phyloP scores from a whole-genome alignment of 352 stramenopile genomes.

The Globisporangium ultimum region DNA sequence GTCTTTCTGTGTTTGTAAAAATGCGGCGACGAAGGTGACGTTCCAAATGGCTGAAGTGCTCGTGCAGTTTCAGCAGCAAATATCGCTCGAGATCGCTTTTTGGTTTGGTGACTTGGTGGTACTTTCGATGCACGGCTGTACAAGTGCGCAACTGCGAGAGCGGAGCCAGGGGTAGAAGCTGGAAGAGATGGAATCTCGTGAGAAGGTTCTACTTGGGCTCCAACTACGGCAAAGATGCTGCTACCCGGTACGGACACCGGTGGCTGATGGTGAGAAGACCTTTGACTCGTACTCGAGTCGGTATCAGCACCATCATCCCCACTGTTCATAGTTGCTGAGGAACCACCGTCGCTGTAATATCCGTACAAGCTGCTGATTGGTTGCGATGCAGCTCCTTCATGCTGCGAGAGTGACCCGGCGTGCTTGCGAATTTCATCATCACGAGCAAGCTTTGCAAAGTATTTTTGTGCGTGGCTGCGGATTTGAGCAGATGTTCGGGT shows the following conservation, averaged over 20 bases:
- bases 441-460: slow-evolving; percentile 83
- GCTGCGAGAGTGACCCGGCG: slow-evolving; percentile 19
- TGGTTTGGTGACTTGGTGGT: slow-evolving; percentile 5
- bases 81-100: slow-evolving; percentile 31
- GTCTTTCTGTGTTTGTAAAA: slow-evolving; percentile 7
- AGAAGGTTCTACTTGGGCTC: neutral
- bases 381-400: slow-evolving; percentile 13
- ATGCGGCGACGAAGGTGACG: neutral
- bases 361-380: slow-evolving; percentile 16
- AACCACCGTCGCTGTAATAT: slow-evolving; percentile 69
- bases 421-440: slow-evolving; percentile 69
- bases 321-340: slow-evolving; percentile 52
- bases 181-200: neutral
- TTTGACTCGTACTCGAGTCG: slow-evolving; percentile 19
- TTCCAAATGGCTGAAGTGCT: slow-evolving; percentile 1
- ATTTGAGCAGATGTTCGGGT: slow-evolving; percentile 86
- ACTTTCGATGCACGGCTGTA: neutral
- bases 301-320: slow-evolving; percentile 41
- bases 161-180: neutral
- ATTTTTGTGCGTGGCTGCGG: slow-evolving; percentile 83
- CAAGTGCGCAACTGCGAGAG: slow-evolving; percentile 2
- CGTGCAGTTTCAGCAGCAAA: neutral
- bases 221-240: neutral
- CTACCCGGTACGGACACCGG: neutral
- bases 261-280: neutral